Conservation (phyloP, 2,329 filamentous ascomycete genomes). For the Pseudogymnoascus sp. region DNA sequence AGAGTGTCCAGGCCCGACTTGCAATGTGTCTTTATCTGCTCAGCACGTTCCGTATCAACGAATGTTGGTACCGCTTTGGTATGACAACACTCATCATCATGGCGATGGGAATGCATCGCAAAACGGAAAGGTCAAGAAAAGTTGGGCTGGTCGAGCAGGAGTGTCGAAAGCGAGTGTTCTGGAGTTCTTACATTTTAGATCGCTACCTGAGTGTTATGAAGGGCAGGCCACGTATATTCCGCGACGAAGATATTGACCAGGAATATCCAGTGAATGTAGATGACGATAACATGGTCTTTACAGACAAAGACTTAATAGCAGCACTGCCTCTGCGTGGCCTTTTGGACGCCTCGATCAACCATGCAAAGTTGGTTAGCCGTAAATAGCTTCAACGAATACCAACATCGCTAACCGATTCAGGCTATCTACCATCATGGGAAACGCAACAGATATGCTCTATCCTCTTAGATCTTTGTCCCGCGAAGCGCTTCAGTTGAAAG, state of each 20-base stretch:
- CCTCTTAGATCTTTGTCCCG: slow-evolving; percentile 28
- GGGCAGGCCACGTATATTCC: slow-evolving; percentile 50
- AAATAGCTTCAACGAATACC: neutral
- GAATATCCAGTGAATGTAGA: slow-evolving; percentile 46
- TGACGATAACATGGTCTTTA: slow-evolving; percentile 44
- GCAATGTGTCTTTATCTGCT: slow-evolving; percentile 51
- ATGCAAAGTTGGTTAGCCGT: slow-evolving; percentile 19
- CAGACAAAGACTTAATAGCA: neutral
- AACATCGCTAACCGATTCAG: slow-evolving; percentile 16
- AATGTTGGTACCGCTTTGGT: slow-evolving; percentile 53
- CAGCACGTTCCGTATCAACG: slow-evolving; percentile 50
- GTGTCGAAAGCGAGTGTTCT: slow-evolving; percentile 50
- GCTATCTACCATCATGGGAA: slow-evolving; percentile 33
- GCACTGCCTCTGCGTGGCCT: slow-evolving; percentile 25
- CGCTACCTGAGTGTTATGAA: slow-evolving; percentile 56
- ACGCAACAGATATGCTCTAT: slow-evolving; percentile 34
- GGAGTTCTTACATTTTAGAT: slow-evolving; percentile 55
- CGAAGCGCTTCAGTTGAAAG: slow-evolving; percentile 31
- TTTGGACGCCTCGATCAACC: slow-evolving; percentile 25
- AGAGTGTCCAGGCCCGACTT: slow-evolving; percentile 49
- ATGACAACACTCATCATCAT: slow-evolving; percentile 45
- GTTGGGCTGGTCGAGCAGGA: slow-evolving; percentile 31
- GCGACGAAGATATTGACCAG: slow-evolving; percentile 57
- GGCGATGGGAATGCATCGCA: slow-evolving; percentile 37
- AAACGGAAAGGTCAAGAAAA: slow-evolving; percentile 14